Evolutionary conservation across 148 eudicot genomes (phyloP).

Genomic region (Talinum fruticosum): DNA sequence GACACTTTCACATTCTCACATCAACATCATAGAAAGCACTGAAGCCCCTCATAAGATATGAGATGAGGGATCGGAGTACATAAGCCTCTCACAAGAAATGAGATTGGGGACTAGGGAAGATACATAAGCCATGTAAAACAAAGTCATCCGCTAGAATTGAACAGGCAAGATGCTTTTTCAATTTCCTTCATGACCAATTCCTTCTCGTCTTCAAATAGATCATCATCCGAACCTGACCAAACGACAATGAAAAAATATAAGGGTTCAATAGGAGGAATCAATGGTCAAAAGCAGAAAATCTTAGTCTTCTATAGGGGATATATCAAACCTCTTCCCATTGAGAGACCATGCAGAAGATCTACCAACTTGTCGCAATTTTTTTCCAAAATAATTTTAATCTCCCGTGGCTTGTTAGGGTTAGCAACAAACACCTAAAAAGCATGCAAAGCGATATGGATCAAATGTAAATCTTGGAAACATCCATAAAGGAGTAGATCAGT

Average conservation of each 20-base stretch:
- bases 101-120: neutral
- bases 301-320: neutral
- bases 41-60: neutral
- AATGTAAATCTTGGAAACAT: neutral
- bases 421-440: constrained; percentile 81
- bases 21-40: neutral
- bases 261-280: neutral
- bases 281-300: neutral
- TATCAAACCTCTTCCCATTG: constrained; percentile 68
- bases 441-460: neutral
- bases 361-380: constrained; percentile 75
- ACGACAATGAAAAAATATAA: neutral
- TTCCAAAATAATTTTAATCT: constrained; percentile 77
- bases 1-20: neutral
- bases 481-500: neutral
- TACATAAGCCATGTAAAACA: neutral
- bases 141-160: constrained; percentile 12
- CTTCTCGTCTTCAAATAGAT: constrained; percentile 93
- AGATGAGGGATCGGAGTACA: neutral
- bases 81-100: neutral
- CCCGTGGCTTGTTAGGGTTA: constrained; percentile 91
- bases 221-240: constrained; percentile 76
- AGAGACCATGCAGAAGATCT: constrained; percentile 64
- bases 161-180: constrained; percentile 54
- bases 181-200: constrained; percentile 86